A percentile compares a stretch with the other conserved stretches of the same genome.
These are phyloP conservation scores for Populus euphratica DNA, from an alignment of 345 rosid genomes.

Conservation along the genomic window DNA sequence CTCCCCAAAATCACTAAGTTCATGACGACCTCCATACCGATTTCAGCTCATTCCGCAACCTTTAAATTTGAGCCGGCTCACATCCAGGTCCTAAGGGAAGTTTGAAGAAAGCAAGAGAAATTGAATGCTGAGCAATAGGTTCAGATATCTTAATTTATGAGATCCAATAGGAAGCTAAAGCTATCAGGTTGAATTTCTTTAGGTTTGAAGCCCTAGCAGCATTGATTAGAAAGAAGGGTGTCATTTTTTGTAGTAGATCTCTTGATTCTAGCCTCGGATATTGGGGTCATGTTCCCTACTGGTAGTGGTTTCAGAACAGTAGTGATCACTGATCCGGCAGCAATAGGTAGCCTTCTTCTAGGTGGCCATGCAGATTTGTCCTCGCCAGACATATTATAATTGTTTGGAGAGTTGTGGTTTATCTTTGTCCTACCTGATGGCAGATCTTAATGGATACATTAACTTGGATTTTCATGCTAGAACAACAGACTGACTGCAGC, in stretches of 20 bases:
- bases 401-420: constrained; percentile 17
- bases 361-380: constrained; percentile 76
- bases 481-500: background rate
- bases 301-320: constrained; percentile 31
- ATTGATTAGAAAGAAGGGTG: constrained; percentile 47
- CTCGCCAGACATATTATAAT: constrained; percentile 32
- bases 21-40: constrained; percentile 55
- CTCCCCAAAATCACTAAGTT: constrained; percentile 50
- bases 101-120: constrained; percentile 85
- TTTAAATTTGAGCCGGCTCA: constrained; percentile 33
- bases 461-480: constrained; percentile 52
- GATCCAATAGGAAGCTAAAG: constrained; percentile 71
- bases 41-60: constrained; percentile 69
- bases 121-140: constrained; percentile 61
- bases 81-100: constrained; percentile 84
- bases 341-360: constrained; percentile 63
- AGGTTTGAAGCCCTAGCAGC: constrained; percentile 43
- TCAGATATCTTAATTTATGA: constrained; percentile 74
- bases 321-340: constrained; percentile 43
- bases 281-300: constrained; percentile 43
- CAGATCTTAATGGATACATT: constrained; percentile 80
- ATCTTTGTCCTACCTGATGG: constrained; percentile 56
- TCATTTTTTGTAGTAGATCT: constrained; percentile 43
- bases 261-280: constrained; percentile 51
- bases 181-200: constrained; percentile 43